Base-by-base conservation (phyloP, 192 early-diverging fungal species). In the Umbelopsis ramanniana region DNA sequence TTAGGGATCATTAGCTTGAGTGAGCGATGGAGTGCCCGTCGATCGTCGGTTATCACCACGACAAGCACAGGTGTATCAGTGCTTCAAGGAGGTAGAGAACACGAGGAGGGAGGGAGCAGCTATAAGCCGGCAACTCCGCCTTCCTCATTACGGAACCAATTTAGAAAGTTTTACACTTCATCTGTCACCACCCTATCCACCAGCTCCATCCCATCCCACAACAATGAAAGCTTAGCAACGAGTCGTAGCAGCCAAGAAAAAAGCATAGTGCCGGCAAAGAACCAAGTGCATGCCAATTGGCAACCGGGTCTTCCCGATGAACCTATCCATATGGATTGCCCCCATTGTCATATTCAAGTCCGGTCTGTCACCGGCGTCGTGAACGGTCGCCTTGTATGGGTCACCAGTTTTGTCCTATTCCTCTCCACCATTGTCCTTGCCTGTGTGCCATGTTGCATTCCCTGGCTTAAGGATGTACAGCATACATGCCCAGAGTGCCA, bases 51-150 rank as follows among this genome's bases (percentile, higher is more conserved):
- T 35, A 48, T 48, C 47, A 19, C 47, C 12, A 48, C 47, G 11
- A 24, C 55, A 10, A 60, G 55, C 17, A 29, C 57, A 63, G 26
- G 33, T 63, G 57, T 35, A 63, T 63, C 57, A 12, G 12, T 37
- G 26, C 57, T 63, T 63, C 57, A 63, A 63, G 57, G 57, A 63
- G 57, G 12, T 63, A 63, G 26, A 17, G 29, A 63, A 37, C 57
- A 63, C 57, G 57, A 63, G 57, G 29, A 63, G 33, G 33, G 57
- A 60, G 55, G 14, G 14, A 63, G 57, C 4, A 63, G 33, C 10
- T 38, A 29, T 17, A 12, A 63, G 15, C 33, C 3, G 26, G 15
- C 33, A 63, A 63, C 57, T 63, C 57, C 57, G 57, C 57, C 57
- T 6, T 63, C 57, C 10, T 63, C 57, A 63, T 37, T 63, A 37